Percentiles rank a stretch among this genome's conserved stretches.
Conservation (phyloP, 2,329 filamentous ascomycete species). For the Incumbomyces lentus region DNA sequence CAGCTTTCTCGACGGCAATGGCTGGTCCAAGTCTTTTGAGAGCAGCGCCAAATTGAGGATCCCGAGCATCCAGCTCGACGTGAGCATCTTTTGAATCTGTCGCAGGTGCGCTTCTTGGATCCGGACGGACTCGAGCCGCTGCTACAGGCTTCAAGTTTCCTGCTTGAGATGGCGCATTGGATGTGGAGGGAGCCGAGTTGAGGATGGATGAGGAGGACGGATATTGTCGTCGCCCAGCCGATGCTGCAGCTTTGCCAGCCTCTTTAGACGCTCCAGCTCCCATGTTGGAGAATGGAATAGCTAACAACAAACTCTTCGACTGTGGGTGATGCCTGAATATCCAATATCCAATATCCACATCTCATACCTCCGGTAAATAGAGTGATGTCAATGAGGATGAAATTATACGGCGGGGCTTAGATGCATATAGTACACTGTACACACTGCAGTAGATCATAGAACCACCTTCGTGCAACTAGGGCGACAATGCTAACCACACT, state of each 20-base stretch:
- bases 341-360: too few relatives aligned
- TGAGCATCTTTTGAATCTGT: constrained; percentile 9
- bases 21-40: constrained; percentile 55
- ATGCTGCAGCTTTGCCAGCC: constrained; percentile 15
- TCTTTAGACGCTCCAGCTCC: constrained; percentile 18
- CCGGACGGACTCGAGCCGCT: constrained; percentile 16
- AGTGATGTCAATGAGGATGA: too few relatives aligned
- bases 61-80: constrained; percentile 50
- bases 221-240: constrained; percentile 17
- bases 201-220: constrained; percentile 18
- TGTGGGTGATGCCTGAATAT: too few relatives aligned
- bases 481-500: too few relatives aligned
- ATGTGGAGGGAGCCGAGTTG: constrained; percentile 11
- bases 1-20: constrained; percentile 43
- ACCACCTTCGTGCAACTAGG: too few relatives aligned
- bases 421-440: too few relatives aligned
- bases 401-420: too few relatives aligned
- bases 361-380: too few relatives aligned
- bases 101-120: constrained; percentile 10
- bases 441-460: too few relatives aligned
- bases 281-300: constrained; percentile 8
- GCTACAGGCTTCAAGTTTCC: constrained; percentile 8
- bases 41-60: constrained; percentile 65
- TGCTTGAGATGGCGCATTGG: constrained; percentile 6
- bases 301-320: too few relatives aligned